These are phyloP conservation scores for Umbelopsis vinacea DNA, from an alignment of 192 early-diverging fungal species.

Conservation along the genomic window DNA sequence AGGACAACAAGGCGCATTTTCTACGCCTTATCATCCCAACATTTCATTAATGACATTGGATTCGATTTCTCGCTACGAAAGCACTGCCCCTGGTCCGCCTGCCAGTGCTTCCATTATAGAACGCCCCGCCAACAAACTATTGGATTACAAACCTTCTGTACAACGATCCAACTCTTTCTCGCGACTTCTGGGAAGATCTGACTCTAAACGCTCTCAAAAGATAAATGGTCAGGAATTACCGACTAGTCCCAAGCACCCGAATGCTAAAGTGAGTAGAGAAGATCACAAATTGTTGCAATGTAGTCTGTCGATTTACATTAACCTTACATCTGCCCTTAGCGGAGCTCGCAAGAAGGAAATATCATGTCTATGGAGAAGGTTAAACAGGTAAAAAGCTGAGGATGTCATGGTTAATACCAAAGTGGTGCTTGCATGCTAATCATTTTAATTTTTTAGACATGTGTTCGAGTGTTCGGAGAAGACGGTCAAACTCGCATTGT, in stretches of 20 bases:
- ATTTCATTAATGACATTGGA: slow-evolving; percentile 13
- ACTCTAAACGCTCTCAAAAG: slow-evolving; percentile 35
- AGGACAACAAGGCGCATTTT: slow-evolving; percentile 2
- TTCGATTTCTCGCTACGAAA: slow-evolving; percentile 15
- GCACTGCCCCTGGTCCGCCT: slow-evolving; percentile 11
- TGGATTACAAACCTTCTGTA: slow-evolving; percentile 28
- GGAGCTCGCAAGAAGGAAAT: slow-evolving; percentile 50
- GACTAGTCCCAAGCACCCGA: slow-evolving; percentile 1
- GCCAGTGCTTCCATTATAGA: slow-evolving; percentile 15
- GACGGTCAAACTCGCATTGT: slow-evolving; percentile 82
- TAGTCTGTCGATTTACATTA: neutral
- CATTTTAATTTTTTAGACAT: slow-evolving; percentile 49
- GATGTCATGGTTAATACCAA: neutral
- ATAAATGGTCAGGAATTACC: slow-evolving; percentile 15
- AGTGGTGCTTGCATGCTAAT: neutral
- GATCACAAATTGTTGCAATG: neutral
- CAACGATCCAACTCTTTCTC: slow-evolving; percentile 45
- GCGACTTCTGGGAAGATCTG: slow-evolving; percentile 38
- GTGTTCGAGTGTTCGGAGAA: slow-evolving; percentile 79
- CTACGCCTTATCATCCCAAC: slow-evolving; percentile 13
- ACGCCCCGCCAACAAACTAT: slow-evolving; percentile 24
- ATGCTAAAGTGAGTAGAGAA: neutral
- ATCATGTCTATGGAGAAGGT: slow-evolving; percentile 64
- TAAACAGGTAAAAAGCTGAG: slow-evolving; percentile 46
- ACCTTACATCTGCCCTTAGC: slow-evolving; percentile 18